A percentile compares a stretch with the other conserved stretches of the same genome.
These are phyloP conservation scores for Pythium myriotylum DNA, from an alignment of 352 stramenopile species.

Conservation along the genomic window DNA sequence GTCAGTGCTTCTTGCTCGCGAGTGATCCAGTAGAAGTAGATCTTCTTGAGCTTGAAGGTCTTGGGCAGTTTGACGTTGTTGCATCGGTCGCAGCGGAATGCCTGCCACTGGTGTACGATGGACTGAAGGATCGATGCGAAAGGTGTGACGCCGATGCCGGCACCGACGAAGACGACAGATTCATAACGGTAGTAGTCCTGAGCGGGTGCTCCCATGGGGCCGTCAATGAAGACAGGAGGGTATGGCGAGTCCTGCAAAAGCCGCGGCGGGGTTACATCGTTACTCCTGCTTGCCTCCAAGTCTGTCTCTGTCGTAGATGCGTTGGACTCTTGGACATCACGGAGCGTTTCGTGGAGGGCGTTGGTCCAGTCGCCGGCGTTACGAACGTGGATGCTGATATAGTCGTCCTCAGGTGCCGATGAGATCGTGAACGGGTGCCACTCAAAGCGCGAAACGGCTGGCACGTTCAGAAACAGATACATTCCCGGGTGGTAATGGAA, in stretches of 20 bases:
- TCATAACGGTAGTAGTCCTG: conserved; percentile 67
- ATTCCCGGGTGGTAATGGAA: conserved; percentile 70
- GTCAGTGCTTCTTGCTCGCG: conserved; percentile 56
- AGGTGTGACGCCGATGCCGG: conserved; percentile 71
- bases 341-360: conserved; percentile 48
- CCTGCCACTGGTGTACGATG: conserved; percentile 70
- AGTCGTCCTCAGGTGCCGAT: conserved; percentile 70
- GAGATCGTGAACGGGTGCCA: conserved; percentile 92
- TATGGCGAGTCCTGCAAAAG: conserved; percentile 46
- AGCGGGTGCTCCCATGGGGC: conserved; percentile 55
- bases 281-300: conserved; percentile 39
- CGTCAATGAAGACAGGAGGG: conserved; percentile 58
- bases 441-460: conserved; percentile 70
- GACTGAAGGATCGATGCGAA: conserved; percentile 72
- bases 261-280: too few relatives aligned
- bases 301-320: conserved; percentile 42
- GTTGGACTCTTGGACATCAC: conserved; percentile 43
- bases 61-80: conserved; percentile 56
- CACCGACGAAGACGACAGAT: conserved; percentile 67
- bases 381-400: conserved; percentile 70
- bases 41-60: conserved; percentile 71
- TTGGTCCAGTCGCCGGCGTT: conserved; percentile 72
- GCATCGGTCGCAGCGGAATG: conserved; percentile 55
- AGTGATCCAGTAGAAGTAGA: conserved; percentile 89
- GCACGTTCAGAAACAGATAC: conserved; percentile 88